phyloP scores from a whole-genome alignment of 345 rosid genomes.

The Triadica sebifera region DNA sequence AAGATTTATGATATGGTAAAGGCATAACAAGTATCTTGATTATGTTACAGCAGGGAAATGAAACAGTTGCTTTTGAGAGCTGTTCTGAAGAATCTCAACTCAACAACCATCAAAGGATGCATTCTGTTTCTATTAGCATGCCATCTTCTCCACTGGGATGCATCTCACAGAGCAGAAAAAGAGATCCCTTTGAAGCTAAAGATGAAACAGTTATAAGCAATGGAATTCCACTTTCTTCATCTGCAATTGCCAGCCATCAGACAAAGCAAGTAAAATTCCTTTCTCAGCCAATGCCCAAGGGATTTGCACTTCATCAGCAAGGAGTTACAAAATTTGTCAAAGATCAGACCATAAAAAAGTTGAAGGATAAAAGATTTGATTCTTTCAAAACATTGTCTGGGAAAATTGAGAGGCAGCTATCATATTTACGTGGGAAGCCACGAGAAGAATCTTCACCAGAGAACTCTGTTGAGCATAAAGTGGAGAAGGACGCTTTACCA shows the following conservation, averaged over 20 bases:
- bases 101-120: constrained; percentile 35
- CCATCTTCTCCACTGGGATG: constrained; percentile 43
- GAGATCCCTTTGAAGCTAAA: constrained; percentile 24
- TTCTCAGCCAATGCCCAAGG: constrained; percentile 67
- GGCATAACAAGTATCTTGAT: neutral
- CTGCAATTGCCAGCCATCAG: constrained; percentile 18
- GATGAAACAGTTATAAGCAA: constrained; percentile 3
- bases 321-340: constrained; percentile 19
- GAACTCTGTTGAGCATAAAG: constrained; percentile 17
- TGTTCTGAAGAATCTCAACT: constrained; percentile 20
- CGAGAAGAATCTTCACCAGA: constrained; percentile 25
- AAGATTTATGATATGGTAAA: neutral
- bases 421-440: constrained; percentile 60
- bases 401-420: constrained; percentile 70
- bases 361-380: constrained; percentile 62
- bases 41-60: constrained; percentile 1
- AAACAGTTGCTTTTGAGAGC: constrained; percentile 1
- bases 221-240: constrained; percentile 28
- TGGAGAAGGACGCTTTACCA: constrained; percentile 51
- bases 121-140: constrained; percentile 62
- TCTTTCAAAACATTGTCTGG: constrained; percentile 92
- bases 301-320: constrained; percentile 21
- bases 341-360: constrained; percentile 34
- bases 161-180: constrained; percentile 23
- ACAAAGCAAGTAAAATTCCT: constrained; percentile 36